Percentiles rank a stretch among this genome's conserved stretches.
Conservation (phyloP, 2,329 filamentous ascomycete species). For the Pseudogymnoascus sp. region DNA sequence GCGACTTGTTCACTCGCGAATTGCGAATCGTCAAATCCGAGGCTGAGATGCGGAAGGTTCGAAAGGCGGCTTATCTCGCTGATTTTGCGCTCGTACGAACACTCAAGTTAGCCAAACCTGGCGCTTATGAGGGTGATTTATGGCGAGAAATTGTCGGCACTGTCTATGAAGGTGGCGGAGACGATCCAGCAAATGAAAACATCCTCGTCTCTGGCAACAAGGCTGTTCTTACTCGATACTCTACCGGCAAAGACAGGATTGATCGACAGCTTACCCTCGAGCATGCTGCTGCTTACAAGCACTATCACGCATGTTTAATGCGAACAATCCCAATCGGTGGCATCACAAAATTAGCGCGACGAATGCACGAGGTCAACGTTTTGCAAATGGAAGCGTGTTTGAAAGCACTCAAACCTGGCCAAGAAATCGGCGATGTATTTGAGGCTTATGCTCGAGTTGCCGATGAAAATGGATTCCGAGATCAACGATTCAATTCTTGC, state of each 20-base stretch:
- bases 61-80: constrained; percentile 30
- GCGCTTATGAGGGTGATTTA: constrained; percentile 30
- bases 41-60: constrained; percentile 26
- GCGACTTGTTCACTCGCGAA: constrained; percentile 27
- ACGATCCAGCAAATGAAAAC: constrained; percentile 31
- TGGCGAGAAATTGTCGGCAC: constrained; percentile 30
- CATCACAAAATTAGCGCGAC: constrained; percentile 21
- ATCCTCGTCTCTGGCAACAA: constrained; percentile 30
- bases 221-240: constrained; percentile 29
- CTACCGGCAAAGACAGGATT: constrained; percentile 27
- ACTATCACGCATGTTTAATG: constrained; percentile 30
- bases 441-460: constrained; percentile 27
- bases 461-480: constrained; percentile 28
- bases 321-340: constrained; percentile 24
- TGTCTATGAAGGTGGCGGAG: constrained; percentile 31
- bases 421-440: constrained; percentile 25
- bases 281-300: constrained; percentile 30
- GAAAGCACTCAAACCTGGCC: constrained; percentile 25
- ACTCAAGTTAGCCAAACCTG: constrained; percentile 30
- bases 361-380: constrained; percentile 26
- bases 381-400: constrained; percentile 26
- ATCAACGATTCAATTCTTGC: constrained; percentile 27
- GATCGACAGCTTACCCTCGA: constrained; percentile 29
- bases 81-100: constrained; percentile 30
- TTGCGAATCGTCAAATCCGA: constrained; percentile 30